Evolutionary conservation across 208 protist genomes (phyloP).

Genomic region (Trypanosoma conorhini): DNA sequence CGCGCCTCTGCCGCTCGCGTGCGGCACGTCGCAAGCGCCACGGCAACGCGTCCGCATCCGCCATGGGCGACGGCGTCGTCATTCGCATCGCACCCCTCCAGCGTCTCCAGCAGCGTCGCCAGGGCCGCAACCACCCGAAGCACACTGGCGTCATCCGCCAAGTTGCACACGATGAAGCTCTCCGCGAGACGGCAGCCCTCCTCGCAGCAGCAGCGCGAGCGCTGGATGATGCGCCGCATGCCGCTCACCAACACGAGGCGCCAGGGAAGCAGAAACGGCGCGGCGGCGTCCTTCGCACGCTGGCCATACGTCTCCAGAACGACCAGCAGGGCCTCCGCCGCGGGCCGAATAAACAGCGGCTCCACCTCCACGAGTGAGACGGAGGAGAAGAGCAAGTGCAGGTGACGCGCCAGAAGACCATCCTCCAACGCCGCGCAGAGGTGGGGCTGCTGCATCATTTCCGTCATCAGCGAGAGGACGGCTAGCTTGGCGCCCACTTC

Average conservation of each 20-base stretch:
- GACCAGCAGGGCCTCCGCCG: constrained; percentile 39
- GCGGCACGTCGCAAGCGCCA: constrained; percentile 29
- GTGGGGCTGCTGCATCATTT: constrained; percentile 1
- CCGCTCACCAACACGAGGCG: constrained; percentile 57
- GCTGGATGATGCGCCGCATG: constrained; percentile 53
- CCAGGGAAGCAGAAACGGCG: constrained; percentile 47
- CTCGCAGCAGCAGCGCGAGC: constrained; percentile 43
- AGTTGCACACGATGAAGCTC: constrained; percentile 46
- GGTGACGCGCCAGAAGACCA: constrained; percentile 24
- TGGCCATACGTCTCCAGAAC: constrained; percentile 27
- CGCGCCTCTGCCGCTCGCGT: constrained; percentile 10
- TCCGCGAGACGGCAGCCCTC: constrained; percentile 50
- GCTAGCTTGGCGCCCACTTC: constrained; percentile 15
- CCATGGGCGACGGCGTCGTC: constrained; percentile 13
- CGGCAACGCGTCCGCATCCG: constrained; percentile 38
- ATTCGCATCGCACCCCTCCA: constrained; percentile 51
- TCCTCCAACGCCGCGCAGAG: constrained; percentile 17
- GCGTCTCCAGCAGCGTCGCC: constrained; percentile 47
- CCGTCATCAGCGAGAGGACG: constrained; percentile 12
- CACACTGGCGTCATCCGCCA: constrained; percentile 55
- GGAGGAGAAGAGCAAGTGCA: constrained; percentile 44
- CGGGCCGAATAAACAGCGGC: constrained; percentile 52
- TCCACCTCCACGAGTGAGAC: constrained; percentile 58
- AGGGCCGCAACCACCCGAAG: constrained; percentile 51
- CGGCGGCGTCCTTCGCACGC: background rate